Evolutionary conservation across 371 early-diverging fungal genomes (phyloP).

Genomic region (Saksenaea vasiformis): DNA sequence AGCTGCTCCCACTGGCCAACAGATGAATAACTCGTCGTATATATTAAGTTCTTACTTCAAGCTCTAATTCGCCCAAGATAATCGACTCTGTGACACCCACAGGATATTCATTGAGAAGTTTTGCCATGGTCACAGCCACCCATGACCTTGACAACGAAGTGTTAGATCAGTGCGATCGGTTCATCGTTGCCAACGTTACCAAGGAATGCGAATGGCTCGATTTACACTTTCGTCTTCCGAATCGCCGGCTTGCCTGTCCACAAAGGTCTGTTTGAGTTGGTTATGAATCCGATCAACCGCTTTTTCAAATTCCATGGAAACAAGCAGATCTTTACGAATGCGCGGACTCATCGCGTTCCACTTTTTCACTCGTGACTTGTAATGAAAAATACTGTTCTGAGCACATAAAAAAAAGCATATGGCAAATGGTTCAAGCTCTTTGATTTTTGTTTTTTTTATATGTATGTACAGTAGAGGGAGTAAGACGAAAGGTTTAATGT

Average conservation of each 20-base stretch:
- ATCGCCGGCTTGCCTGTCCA: background rate
- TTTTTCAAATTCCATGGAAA: slow-evolving; percentile 18
- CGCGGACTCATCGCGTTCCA: background rate
- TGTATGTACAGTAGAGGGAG: background rate
- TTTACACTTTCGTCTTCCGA: background rate
- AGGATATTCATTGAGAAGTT: slow-evolving; percentile 16
- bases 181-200: slow-evolving; percentile 13
- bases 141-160: slow-evolving; percentile 14
- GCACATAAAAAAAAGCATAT: background rate
- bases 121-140: slow-evolving; percentile 21
- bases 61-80: slow-evolving; percentile 17
- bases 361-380: background rate
- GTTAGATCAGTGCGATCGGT: background rate
- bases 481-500: slow-evolving; percentile 2
- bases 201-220: slow-evolving; percentile 11
- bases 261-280: slow-evolving; percentile 3
- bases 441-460: background rate
- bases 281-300: slow-evolving; percentile 20
- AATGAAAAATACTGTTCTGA: background rate
- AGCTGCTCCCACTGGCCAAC: slow-evolving; percentile 21
- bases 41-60: slow-evolving; percentile 15
- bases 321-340: background rate
- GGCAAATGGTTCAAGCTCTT: background rate
- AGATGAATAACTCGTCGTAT: background rate
- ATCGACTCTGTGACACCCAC: slow-evolving; percentile 19